Conservation (phyloP, 345 rosid genomes). For the Populus simonii region DNA sequence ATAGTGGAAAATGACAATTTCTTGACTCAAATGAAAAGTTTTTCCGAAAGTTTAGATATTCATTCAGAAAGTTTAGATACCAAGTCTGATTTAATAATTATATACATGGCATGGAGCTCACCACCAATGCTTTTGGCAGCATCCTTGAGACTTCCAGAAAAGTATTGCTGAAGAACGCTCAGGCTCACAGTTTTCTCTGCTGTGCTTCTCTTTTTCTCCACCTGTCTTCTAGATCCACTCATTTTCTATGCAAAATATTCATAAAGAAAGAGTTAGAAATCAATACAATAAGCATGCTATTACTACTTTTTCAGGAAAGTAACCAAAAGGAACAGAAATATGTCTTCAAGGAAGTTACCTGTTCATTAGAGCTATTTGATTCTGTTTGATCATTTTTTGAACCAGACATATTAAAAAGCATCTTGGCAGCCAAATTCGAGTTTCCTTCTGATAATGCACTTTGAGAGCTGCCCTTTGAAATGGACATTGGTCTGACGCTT, state of each 20-base stretch:
- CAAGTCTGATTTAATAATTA: neutral
- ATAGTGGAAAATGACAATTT: neutral
- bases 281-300: neutral
- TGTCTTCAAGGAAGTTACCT: constrained; percentile 36
- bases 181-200: constrained; percentile 86
- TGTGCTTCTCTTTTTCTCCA: constrained; percentile 67
- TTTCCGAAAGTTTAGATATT: neutral
- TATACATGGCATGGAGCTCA: constrained; percentile 29
- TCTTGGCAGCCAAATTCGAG: constrained; percentile 31
- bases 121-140: constrained; percentile 93
- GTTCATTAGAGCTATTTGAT: constrained; percentile 37
- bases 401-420: constrained; percentile 28
- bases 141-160: constrained; percentile 84
- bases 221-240: constrained; percentile 37
- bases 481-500: constrained; percentile 24
- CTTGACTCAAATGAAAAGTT: neutral
- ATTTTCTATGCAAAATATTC: constrained; percentile 32
- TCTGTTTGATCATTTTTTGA: constrained; percentile 34
- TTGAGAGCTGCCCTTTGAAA: constrained; percentile 39
- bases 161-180: constrained; percentile 77
- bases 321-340: constrained; percentile 6
- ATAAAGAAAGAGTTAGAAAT: neutral
- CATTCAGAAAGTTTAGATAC: neutral
- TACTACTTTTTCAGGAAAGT: neutral
- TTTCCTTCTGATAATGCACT: constrained; percentile 28